Evolutionary conservation across 805 yeast genomes (phyloP), one percentile per base, ranked within the genome.

Genomic region (Pichia kluyveri): DNA sequence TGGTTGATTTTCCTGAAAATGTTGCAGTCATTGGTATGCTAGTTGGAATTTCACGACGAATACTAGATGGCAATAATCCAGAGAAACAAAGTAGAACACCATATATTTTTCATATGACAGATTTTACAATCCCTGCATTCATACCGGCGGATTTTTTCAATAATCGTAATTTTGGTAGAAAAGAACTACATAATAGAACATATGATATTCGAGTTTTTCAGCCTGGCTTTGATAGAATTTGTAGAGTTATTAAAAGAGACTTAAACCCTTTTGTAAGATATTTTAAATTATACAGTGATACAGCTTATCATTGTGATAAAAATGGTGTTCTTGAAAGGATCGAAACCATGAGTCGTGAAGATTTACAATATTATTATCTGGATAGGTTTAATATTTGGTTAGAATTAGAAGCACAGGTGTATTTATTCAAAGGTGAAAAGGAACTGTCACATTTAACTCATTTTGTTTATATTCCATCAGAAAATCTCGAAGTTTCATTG

Each of bases 101-200:
- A 10, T 49, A 44, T 23, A 48, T 43, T 10, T 36, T 60, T n/a
- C 59, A 58, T 46, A 28, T 59, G 45, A 55, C 60, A 4, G 63
- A 60, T 41, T 59, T 60, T 18, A 48, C 59, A 0, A 32, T 37
- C 15, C 44, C 44, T 36, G 15, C n/a, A 11, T 44, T 44, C 23
- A 18, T 18, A 10, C 26, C 19, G 8, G 6, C 31, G 7, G 27
- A 23, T 12, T 43, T 37, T 32, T 47, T 46, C 14, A 32, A 30
- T 27, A 40, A 39, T 8, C 11, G 45, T 14, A 18, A 50, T 28
- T 40, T 47, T 26, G 26, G 19, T 26, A 42, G 18, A 8, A n/a
- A 43, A 23, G 31, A 42, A 19, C n/a, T 43, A 5, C 17, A 26
- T 10, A 8, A 32, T 15, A 45, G 19, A 26, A 40, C 40, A 11